Evolutionary conservation across 305 asterid genomes (phyloP).

Genomic region (Fraxinus velutina): DNA sequence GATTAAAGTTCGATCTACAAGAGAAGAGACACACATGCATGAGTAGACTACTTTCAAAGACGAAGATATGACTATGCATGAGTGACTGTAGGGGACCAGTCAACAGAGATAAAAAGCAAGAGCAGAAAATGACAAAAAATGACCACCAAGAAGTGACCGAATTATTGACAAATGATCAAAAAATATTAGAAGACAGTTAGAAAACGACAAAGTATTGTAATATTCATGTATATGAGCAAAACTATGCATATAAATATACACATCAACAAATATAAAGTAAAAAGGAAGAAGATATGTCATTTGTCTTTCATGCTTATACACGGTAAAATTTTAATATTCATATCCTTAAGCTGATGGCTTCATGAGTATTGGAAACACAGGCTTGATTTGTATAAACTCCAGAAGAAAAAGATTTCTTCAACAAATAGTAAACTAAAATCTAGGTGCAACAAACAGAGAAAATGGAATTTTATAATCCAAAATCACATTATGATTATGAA

Average conservation of each 20-base stretch:
- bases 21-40: conserved; percentile 19
- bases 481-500: conserved; percentile 12
- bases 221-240: neutral
- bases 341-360: neutral
- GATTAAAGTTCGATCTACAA: conserved; percentile 79
- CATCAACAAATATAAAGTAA: neutral
- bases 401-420: conserved; percentile 11
- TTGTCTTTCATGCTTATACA: neutral
- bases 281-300: neutral
- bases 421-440: neutral
- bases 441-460: neutral
- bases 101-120: neutral
- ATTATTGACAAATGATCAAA: neutral
- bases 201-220: neutral
- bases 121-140: neutral
- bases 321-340: neutral
- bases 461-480: neutral
- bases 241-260: neutral
- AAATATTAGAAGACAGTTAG: neutral
- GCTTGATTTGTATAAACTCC: conserved; percentile 1
- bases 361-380: neutral
- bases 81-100: neutral
- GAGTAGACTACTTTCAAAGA: conserved; percentile 15
- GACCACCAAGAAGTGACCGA: neutral
- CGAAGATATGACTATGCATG: neutral